Evolutionary conservation across 306 rosid species (phyloP).

Genomic region (Lablab purpureus): DNA sequence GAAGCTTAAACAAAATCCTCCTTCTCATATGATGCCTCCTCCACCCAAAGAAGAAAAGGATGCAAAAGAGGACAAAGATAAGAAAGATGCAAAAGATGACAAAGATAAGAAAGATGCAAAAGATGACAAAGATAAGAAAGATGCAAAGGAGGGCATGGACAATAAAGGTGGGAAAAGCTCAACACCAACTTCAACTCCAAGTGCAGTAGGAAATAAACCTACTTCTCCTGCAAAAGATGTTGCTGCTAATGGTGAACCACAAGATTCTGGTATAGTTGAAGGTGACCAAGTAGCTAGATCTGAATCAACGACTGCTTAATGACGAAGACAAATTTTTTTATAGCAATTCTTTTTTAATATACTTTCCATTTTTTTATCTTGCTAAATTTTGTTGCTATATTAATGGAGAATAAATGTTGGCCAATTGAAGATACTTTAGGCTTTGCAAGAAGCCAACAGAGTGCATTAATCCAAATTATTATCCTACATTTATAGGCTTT

Average conservation of each 20-base stretch:
- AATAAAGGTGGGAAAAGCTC: conserved; percentile 51
- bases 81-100: conserved; percentile 30
- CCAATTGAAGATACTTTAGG: conserved; percentile 49
- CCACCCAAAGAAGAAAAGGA: conserved; percentile 71
- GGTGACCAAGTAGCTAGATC: conserved; percentile 49
- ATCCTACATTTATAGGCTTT: conserved; percentile 53
- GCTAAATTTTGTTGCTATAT: conserved; percentile 42
- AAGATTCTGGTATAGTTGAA: conserved; percentile 48
- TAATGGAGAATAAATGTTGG: conserved; percentile 68
- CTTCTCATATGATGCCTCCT: conserved; percentile 87
- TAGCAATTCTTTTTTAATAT: conserved; percentile 34
- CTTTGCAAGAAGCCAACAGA: conserved; percentile 52
- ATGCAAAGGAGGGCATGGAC: conserved; percentile 47
- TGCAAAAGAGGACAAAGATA: conserved; percentile 52
- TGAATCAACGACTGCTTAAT: conserved; percentile 55
- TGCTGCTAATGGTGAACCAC: conserved; percentile 54
- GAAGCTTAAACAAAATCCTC: conserved; percentile 89
- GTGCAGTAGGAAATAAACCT: conserved; percentile 45
- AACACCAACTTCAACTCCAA: conserved; percentile 48
- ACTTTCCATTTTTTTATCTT: conserved; percentile 39
- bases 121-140: conserved; percentile 46
- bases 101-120: conserved; percentile 50
- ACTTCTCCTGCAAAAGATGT: conserved; percentile 55
- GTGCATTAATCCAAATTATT: conserved; percentile 51
- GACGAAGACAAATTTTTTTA: conserved; percentile 42